Evolutionary conservation across 176 grass and related monocot species (phyloP).

Genomic region (Poa pratensis): DNA sequence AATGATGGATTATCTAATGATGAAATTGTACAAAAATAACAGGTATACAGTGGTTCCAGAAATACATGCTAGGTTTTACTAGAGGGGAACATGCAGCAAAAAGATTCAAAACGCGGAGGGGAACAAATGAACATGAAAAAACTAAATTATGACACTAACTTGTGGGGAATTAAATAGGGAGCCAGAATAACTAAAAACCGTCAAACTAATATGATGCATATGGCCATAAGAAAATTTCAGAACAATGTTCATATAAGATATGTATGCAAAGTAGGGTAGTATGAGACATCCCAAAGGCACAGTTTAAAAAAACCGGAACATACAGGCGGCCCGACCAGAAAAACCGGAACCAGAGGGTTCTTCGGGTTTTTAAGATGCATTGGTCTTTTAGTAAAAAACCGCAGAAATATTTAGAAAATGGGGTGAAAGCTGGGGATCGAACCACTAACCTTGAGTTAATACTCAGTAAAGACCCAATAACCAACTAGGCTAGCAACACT

Average conservation of each 20-base stretch:
- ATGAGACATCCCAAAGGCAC: not conserved
- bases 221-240: not conserved
- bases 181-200: not conserved
- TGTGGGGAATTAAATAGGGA: not conserved
- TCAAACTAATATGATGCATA: not conserved
- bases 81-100: not conserved
- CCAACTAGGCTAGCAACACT: too few relatives aligned
- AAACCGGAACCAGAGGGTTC: too few relatives aligned
- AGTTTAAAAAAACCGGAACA: too few relatives aligned
- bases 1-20: too few relatives aligned
- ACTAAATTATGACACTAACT: not conserved
- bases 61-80: not conserved
- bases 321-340: too few relatives aligned
- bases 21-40: not conserved
- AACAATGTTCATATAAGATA: not conserved
- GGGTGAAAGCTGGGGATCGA: too few relatives aligned
- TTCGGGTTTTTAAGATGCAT: too few relatives aligned
- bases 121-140: slow-evolving; percentile 4
- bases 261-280: not conserved
- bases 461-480: too few relatives aligned
- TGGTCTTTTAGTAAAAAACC: too few relatives aligned
- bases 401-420: too few relatives aligned
- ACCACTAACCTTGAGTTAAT: too few relatives aligned
- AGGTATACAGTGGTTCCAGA: not conserved
- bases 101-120: not conserved